Percentiles rank a stretch among this genome's conserved stretches.
phyloP scores from a whole-genome alignment of 768 basidiomycete species.

The Clitopilus hobsonii region DNA sequence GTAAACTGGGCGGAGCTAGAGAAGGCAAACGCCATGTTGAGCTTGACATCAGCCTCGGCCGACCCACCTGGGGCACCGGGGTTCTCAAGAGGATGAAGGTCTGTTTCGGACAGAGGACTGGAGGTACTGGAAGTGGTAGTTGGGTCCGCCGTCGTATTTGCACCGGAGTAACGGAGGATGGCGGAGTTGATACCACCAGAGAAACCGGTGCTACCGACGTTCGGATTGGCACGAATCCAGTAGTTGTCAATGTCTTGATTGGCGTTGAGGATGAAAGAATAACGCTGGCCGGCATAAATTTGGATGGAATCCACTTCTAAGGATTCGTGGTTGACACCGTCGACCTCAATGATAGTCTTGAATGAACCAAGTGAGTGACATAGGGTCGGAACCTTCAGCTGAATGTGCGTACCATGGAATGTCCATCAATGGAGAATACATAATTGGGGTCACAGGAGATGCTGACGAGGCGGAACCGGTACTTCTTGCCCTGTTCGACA shows the following conservation, averaged over 20 bases:
- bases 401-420: conserved; percentile 19
- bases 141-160: conserved; percentile 29
- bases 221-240: conserved; percentile 40
- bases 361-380: neutral
- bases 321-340: conserved; percentile 21
- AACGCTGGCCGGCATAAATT: conserved; percentile 34
- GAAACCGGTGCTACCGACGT: conserved; percentile 20
- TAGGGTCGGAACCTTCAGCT: too few species aligned
- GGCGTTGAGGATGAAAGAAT: conserved; percentile 37
- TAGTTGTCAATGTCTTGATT: conserved; percentile 41
- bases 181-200: conserved; percentile 34
- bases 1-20: conserved; percentile 13
- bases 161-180: conserved; percentile 42
- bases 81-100: conserved; percentile 25
- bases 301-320: conserved; percentile 30
- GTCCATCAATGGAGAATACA: conserved; percentile 30
- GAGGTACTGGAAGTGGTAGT: conserved; percentile 15
- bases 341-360: conserved; percentile 32
- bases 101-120: conserved; percentile 18
- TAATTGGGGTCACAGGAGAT: conserved; percentile 39
- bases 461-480: conserved; percentile 43
- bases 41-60: conserved; percentile 8
- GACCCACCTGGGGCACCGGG: conserved; percentile 23
- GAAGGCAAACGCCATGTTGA: conserved; percentile 3
- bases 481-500: conserved; percentile 32